Conservation (phyloP, 2,329 filamentous ascomycete species). For the Onygenales sp. region DNA sequence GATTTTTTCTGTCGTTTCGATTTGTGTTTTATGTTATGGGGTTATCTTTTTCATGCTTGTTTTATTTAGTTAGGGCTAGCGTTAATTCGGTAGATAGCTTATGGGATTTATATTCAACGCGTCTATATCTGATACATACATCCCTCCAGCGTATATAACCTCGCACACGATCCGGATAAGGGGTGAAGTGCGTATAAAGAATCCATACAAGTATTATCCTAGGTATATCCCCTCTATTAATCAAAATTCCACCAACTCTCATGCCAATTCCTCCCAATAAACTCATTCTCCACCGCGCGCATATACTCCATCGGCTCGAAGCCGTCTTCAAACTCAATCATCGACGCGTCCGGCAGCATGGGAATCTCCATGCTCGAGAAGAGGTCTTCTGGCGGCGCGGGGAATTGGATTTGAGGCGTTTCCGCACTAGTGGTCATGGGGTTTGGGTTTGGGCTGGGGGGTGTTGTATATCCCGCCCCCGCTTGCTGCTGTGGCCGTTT, state of each 20-base stretch:
- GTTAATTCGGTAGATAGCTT: too few relatives aligned
- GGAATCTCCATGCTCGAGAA: background rate
- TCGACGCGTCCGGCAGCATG: background rate
- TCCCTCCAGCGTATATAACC: too few relatives aligned
- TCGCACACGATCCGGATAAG: too few relatives aligned
- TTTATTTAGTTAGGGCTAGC: background rate
- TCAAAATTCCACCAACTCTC: conserved; percentile 1
- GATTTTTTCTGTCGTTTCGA: background rate
- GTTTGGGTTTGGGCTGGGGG: background rate
- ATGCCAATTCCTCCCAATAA: conserved; percentile 2
- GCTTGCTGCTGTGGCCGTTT: background rate
- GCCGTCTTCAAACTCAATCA: background rate
- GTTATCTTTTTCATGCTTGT: background rate
- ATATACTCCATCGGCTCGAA: conserved; percentile 1
- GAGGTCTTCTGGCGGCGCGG: background rate
- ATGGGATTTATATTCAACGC: too few relatives aligned
- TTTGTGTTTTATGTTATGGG: background rate
- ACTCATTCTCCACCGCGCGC: conserved; percentile 1
- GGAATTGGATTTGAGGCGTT: background rate
- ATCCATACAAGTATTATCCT: background rate
- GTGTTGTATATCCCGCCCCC: background rate
- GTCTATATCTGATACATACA: too few relatives aligned
- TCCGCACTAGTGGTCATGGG: background rate
- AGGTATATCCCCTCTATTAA: background rate
- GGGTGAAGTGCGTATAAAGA: too few relatives aligned